Evolutionary conservation across 805 yeast genomes (phyloP).

Genomic region (Schwanniomyces yamadae): DNA sequence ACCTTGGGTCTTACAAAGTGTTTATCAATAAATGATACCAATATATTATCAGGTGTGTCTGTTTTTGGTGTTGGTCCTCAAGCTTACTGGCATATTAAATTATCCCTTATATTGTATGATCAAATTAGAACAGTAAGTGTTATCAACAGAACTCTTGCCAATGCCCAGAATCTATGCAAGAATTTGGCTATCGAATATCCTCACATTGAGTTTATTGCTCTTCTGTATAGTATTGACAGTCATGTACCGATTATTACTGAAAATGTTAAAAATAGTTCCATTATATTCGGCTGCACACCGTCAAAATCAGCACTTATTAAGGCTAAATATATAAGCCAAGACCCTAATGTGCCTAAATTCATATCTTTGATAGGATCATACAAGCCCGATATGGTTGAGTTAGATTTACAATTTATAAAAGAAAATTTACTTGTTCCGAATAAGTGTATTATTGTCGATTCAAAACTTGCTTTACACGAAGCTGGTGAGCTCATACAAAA

Average conservation of each 20-base stretch:
- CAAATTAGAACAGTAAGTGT: conserved; percentile 42
- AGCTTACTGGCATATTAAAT: conserved; percentile 60
- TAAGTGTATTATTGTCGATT: conserved; percentile 57
- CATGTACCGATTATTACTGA: conserved; percentile 14
- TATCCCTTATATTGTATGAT: conserved; percentile 39
- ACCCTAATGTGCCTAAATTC: conserved; percentile 28
- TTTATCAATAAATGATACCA: conserved; percentile 18
- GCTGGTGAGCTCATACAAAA: conserved; percentile 64
- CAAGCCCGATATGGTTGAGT: conserved; percentile 65
- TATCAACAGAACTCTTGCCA: conserved; percentile 42
- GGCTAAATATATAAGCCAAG: conserved; percentile 29
- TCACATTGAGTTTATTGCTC: conserved; percentile 19
- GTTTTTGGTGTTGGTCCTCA: conserved; percentile 66
- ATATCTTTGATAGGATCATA: conserved; percentile 66
- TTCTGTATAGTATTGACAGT: conserved; percentile 14
- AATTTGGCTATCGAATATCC: conserved; percentile 27
- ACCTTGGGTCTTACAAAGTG: conserved; percentile 44
- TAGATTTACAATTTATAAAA: conserved; percentile 45
- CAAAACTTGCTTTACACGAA: conserved; percentile 54
- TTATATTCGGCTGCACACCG: conserved; percentile 63
- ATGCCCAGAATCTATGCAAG: conserved; percentile 33
- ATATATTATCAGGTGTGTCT: conserved; percentile 21
- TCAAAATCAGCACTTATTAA: conserved; percentile 48
- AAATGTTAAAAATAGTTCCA: conserved; percentile 36
- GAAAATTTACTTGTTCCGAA: conserved; percentile 27